These are phyloP conservation scores for Boletus sp. DNA, from an alignment of 768 basidiomycete species.

Conservation along the genomic window DNA sequence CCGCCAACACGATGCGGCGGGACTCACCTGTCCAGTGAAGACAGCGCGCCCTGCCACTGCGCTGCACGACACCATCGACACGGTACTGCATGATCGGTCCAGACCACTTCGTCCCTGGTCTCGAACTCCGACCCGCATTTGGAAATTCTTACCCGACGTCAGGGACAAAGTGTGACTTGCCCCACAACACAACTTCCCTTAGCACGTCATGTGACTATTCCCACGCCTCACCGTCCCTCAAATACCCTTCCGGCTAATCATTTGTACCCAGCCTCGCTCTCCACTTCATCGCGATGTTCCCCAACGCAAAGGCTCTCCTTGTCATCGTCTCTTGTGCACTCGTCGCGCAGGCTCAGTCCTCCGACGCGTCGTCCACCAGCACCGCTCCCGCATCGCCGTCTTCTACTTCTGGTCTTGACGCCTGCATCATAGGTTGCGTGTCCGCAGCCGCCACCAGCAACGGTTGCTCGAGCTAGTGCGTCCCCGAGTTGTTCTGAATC, in stretches of 20 bases:
- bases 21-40: too few species aligned
- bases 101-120: background rate
- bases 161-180: too few species aligned
- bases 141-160: background rate
- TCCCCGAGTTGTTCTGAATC: background rate
- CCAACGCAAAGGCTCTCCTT: slow-evolving; percentile 21
- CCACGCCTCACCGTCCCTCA: slow-evolving; percentile 13
- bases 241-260: slow-evolving; percentile 3
- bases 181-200: too few species aligned
- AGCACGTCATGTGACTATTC: background rate
- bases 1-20: too few species aligned
- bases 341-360: slow-evolving; percentile 22
- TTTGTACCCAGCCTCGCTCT: background rate
- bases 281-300: slow-evolving; percentile 14
- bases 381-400: background rate
- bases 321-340: slow-evolving; percentile 15
- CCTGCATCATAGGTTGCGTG: slow-evolving; percentile 15
- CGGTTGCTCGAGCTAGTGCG: slow-evolving; percentile 20
- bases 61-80: too few species aligned
- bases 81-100: too few species aligned
- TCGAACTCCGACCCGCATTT: background rate
- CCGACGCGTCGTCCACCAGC: background rate
- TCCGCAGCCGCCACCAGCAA: background rate
- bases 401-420: background rate
- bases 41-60: too few species aligned